Percentiles rank a stretch among this genome's conserved stretches.
These are phyloP conservation scores for Jacaranda mimosifolia DNA, from an alignment of 257 asterid genomes.

Conservation along the genomic window DNA sequence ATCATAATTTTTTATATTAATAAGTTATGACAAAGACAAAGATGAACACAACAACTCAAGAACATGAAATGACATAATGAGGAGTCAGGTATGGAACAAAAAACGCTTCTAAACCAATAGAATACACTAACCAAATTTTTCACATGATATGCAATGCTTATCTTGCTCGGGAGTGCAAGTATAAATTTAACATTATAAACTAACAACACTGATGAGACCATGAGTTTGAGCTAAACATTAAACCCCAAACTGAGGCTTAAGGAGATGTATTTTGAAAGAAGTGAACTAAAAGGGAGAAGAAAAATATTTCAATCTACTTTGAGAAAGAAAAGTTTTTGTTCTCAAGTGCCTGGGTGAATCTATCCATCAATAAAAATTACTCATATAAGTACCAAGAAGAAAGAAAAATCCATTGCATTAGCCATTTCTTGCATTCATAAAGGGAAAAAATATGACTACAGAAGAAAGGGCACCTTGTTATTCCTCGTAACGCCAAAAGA, in stretches of 20 bases:
- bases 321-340: not conserved
- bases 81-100: not conserved
- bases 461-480: conserved; percentile 70
- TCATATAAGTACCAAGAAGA: not conserved
- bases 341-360: not conserved
- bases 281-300: not conserved
- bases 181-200: not conserved
- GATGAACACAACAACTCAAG: not conserved
- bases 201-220: not conserved
- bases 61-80: not conserved
- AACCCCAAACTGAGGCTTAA: not conserved
- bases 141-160: not conserved
- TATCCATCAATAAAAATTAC: not conserved
- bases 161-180: not conserved
- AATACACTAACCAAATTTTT: not conserved
- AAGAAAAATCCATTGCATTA: not conserved
- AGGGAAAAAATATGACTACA: not conserved
- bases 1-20: not conserved
- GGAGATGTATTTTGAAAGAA: not conserved
- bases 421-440: conserved; percentile 8
- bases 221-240: not conserved
- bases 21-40: not conserved
- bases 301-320: not conserved
- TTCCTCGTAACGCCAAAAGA: conserved; percentile 91
- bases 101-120: not conserved